Percentiles rank a stretch among this genome's conserved stretches.
Evolutionary conservation across 140 eudicot species (phyloP).

Genomic region (Stevia rebaudiana): DNA sequence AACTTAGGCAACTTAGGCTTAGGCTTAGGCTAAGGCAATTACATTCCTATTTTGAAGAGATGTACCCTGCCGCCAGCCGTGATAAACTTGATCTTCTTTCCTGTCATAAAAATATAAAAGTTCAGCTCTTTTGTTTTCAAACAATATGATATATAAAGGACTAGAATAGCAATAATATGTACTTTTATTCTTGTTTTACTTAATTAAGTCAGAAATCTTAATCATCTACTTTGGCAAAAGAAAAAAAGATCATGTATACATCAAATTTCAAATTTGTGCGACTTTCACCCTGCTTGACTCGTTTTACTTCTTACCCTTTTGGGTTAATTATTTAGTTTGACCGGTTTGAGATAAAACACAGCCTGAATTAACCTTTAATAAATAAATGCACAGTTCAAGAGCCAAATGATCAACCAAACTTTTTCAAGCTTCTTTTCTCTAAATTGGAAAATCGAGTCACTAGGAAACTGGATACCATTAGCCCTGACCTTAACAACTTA

Average conservation of each 20-base stretch:
- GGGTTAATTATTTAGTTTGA: neutral
- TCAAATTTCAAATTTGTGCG: neutral
- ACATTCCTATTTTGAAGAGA: neutral
- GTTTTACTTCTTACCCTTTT: too few relatives aligned
- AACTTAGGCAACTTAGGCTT: too few relatives aligned
- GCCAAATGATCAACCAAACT: conserved; percentile 86
- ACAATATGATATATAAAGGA: too few relatives aligned
- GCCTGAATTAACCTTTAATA: too few relatives aligned
- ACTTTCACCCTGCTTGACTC: neutral
- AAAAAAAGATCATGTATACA: neutral
- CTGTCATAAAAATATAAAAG: conserved; percentile 3
- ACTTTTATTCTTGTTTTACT: too few relatives aligned
- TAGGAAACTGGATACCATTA: conserved; percentile 81
- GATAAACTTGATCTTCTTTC: conserved; percentile 70
- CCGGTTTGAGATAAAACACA: neutral
- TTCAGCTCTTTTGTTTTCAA: too few relatives aligned
- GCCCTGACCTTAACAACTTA: conserved; percentile 92
- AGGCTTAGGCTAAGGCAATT: too few relatives aligned
- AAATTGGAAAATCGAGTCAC: conserved; percentile 86
- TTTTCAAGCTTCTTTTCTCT: conserved; percentile 95
- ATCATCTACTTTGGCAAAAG: too few relatives aligned
- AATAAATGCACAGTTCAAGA: conserved; percentile 37
- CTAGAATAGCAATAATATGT: too few relatives aligned
- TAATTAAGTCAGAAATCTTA: too few relatives aligned
- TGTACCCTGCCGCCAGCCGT: conserved; percentile 91